Conservation (phyloP, 2,329 filamentous ascomycete species). For the Trichoderma polysporum region DNA sequence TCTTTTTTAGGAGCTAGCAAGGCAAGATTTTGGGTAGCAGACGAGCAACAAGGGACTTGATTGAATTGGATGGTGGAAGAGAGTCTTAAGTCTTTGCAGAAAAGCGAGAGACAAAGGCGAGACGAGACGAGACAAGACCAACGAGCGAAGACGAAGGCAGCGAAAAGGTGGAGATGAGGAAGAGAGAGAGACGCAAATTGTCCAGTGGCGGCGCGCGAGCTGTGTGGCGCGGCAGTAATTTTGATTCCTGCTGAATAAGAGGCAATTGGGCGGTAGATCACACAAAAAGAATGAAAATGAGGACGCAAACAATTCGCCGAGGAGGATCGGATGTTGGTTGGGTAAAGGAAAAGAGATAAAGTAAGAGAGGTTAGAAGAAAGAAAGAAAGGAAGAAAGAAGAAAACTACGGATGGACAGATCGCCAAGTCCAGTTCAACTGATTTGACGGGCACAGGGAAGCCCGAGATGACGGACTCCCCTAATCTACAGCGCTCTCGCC, state of each 20-base stretch:
- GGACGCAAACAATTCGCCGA: background rate
- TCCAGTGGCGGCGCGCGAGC: background rate
- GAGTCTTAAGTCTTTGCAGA: background rate
- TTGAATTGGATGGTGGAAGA: background rate
- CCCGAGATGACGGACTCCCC: slow-evolving; percentile 16
- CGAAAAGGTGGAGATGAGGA: background rate
- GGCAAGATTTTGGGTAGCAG: background rate
- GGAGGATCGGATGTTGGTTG: background rate
- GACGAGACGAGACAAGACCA: background rate
- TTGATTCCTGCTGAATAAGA: background rate
- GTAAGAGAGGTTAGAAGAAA: background rate
- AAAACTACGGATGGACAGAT: background rate
- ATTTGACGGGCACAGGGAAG: background rate
- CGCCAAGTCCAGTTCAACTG: background rate
- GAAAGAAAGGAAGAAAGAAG: background rate
- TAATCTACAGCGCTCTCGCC: slow-evolving; percentile 18
- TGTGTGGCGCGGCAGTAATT: slow-evolving; percentile 5
- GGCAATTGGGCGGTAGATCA: background rate
- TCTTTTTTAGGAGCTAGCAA: background rate
- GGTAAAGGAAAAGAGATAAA: background rate
- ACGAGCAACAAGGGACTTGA: background rate
- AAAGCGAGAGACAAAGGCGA: slow-evolving; percentile 1
- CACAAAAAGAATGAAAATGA: background rate
- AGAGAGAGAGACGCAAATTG: background rate
- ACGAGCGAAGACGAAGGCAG: slow-evolving; percentile 1